Percentiles rank a stretch among this genome's conserved stretches.
phyloP scores from a whole-genome alignment of 2,329 filamentous ascomycete species.

The Diplodia sapinea region DNA sequence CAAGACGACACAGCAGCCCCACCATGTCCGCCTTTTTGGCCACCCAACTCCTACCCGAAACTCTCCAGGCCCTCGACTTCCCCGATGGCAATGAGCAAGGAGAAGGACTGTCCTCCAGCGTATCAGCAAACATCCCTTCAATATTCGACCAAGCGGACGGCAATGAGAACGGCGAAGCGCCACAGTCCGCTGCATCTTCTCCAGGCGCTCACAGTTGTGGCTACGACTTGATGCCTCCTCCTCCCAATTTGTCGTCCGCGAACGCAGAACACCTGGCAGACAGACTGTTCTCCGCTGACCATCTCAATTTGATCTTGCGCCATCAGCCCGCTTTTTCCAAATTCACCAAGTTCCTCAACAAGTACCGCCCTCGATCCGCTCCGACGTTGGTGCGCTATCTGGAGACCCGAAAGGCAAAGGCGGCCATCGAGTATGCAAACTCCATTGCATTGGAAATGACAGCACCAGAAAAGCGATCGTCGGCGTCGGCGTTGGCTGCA shows the following conservation, averaged over 20 bases:
- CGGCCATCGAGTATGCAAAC: constrained; percentile 72
- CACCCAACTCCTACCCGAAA: constrained; percentile 5
- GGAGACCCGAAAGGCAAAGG: constrained; percentile 70
- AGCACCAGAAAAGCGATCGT: constrained; percentile 55
- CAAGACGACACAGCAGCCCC: constrained; percentile 12
- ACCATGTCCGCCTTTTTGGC: constrained; percentile 25
- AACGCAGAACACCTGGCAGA: constrained; percentile 63
- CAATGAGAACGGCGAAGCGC: constrained; percentile 6
- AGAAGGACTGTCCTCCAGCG: constrained; percentile 22
- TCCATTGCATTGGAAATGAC: constrained; percentile 60
- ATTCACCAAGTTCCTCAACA: constrained; percentile 69
- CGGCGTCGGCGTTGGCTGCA: constrained; percentile 36
- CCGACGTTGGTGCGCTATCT: constrained; percentile 71
- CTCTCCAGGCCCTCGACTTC: neutral
- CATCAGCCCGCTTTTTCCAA: constrained; percentile 64
- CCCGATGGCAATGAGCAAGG: neutral
- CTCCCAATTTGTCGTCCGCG: constrained; percentile 35
- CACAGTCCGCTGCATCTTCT: constrained; percentile 17
- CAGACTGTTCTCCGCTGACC: constrained; percentile 67
- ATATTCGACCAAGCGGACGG: constrained; percentile 19
- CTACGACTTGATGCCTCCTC: constrained; percentile 39
- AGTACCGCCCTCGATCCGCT: constrained; percentile 63
- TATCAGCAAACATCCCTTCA: constrained; percentile 26
- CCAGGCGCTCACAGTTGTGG: constrained; percentile 17
- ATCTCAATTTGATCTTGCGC: constrained; percentile 67